Evolutionary conservation across 305 asterid genomes (phyloP).

Genomic region (Fraxinus ornus): DNA sequence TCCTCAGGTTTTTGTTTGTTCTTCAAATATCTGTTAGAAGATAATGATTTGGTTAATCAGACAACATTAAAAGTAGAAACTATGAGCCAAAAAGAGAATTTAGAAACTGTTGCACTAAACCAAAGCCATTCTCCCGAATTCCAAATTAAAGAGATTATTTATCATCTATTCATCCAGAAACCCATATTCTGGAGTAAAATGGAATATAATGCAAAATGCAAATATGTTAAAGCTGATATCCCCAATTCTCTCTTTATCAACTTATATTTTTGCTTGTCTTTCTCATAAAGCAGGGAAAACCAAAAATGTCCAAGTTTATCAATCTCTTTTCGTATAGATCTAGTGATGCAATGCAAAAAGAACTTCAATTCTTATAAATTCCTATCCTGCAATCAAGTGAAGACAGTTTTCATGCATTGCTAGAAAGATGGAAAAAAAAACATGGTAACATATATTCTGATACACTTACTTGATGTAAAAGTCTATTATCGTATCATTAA

Average conservation of each 20-base stretch:
- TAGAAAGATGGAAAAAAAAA: background rate
- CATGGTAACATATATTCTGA: slow-evolving; percentile 17
- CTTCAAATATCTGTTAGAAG: slow-evolving; percentile 71
- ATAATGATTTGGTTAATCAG: slow-evolving; percentile 23
- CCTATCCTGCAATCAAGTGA: background rate
- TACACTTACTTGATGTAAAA: slow-evolving; percentile 83
- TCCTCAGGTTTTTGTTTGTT: slow-evolving; percentile 48
- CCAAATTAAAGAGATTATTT: background rate
- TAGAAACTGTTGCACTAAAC: background rate
- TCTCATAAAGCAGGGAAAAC: background rate
- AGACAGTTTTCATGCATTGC: background rate
- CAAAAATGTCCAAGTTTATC: slow-evolving; percentile 2
- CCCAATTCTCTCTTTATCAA: background rate
- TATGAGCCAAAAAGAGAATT: slow-evolving; percentile 4
- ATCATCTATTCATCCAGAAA: slow-evolving; percentile 1
- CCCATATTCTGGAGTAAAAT: slow-evolving; percentile 16
- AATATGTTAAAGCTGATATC: background rate
- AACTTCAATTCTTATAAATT: background rate
- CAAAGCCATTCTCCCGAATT: slow-evolving; percentile 3
- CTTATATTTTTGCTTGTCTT: background rate
- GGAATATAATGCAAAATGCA: slow-evolving; percentile 11
- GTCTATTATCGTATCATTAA: slow-evolving; percentile 93
- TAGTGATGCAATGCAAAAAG: slow-evolving; percentile 4
- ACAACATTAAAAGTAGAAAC: slow-evolving; percentile 21
- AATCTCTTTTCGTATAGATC: background rate